phyloP scores from a whole-genome alignment of 805 yeast species.

The Schwanniomyces occidentalis region DNA sequence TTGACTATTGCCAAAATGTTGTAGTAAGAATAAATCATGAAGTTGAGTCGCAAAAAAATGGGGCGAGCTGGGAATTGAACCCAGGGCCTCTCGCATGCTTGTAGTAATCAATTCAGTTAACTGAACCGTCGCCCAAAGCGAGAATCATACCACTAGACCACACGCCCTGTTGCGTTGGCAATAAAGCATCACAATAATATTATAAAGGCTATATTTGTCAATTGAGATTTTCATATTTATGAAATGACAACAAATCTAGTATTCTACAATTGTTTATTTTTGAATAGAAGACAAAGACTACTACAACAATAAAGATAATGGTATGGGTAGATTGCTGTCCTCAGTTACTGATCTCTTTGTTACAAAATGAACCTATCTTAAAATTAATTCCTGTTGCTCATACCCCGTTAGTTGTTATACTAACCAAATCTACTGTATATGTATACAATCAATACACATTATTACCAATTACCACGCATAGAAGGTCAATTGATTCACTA shows the following conservation, averaged over 20 bases:
- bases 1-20: too few relatives aligned
- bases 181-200: too few relatives aligned
- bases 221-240: too few relatives aligned
- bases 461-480: conserved; percentile 48
- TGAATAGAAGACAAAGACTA: too few relatives aligned
- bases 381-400: conserved; percentile 25
- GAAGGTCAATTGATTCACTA: conserved; percentile 44
- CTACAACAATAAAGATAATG: conserved; percentile 17
- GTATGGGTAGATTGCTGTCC: conserved; percentile 39
- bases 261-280: too few relatives aligned
- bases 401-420: conserved; percentile 27
- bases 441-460: conserved; percentile 32
- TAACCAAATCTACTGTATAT: conserved; percentile 29
- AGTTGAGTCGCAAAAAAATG: too few relatives aligned
- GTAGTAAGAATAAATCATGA: too few relatives aligned
- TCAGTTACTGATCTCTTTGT: conserved; percentile 26
- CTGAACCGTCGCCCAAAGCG: conserved; percentile 29
- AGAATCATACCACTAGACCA: conserved; percentile 41
- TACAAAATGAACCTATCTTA: conserved; percentile 18
- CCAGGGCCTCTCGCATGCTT: conserved; percentile 60
- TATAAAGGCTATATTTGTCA: too few relatives aligned
- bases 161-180: conserved; percentile 28
- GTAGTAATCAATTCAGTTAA: conserved; percentile 11
- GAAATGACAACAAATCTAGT: too few relatives aligned
- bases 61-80: conserved; percentile 58